These are phyloP conservation scores for Luvunga scandens DNA, from an alignment of 345 rosid genomes.

Conservation along the genomic window DNA sequence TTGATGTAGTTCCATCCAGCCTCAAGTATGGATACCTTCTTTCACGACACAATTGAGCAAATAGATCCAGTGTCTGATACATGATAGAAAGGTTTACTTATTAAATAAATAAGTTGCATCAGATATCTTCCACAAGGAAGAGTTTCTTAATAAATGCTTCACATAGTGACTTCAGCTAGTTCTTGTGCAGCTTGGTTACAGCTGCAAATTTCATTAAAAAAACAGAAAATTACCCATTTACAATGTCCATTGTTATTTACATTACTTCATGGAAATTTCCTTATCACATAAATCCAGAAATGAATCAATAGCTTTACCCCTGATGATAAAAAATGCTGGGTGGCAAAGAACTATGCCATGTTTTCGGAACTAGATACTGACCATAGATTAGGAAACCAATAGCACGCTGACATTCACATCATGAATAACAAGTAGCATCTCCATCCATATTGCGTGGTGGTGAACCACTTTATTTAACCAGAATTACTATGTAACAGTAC, in stretches of 20 bases:
- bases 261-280: not conserved
- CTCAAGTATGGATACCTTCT: slow-evolving; percentile 91
- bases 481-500: slow-evolving; percentile 31
- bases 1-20: slow-evolving; percentile 94
- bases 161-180: not conserved
- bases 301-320: not conserved
- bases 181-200: too few relatives aligned
- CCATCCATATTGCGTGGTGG: slow-evolving; percentile 8
- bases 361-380: not conserved
- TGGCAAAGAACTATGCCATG: not conserved
- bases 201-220: not conserved
- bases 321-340: not conserved
- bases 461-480: slow-evolving; percentile 4
- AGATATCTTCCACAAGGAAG: slow-evolving; percentile 5
- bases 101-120: slow-evolving; percentile 15
- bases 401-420: not conserved
- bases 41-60: slow-evolving; percentile 95
- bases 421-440: not conserved
- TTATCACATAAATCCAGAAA: not conserved
- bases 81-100: slow-evolving; percentile 14
- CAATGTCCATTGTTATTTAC: not conserved
- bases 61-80: slow-evolving; percentile 90
- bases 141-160: not conserved
- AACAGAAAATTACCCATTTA: not conserved
- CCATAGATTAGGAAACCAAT: not conserved